phyloP scores from a whole-genome alignment of 2,329 filamentous ascomycete genomes.

The Pseudogymnoascus sp. region DNA sequence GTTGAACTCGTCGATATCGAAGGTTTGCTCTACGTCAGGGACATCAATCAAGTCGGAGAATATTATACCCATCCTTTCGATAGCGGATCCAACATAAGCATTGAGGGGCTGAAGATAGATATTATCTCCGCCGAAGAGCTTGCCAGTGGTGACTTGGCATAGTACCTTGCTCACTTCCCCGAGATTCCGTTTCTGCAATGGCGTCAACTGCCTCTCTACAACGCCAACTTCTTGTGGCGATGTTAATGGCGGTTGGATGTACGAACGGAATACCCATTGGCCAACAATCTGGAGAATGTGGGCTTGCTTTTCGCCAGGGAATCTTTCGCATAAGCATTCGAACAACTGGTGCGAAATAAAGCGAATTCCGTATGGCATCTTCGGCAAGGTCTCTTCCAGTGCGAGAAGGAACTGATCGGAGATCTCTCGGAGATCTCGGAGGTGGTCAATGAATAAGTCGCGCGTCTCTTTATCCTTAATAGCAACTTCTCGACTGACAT shows the following conservation, averaged over 20 bases:
- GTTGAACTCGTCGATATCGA: constrained; percentile 98
- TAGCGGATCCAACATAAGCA: constrained; percentile 77
- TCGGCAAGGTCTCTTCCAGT: constrained; percentile 73
- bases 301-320: constrained; percentile 70
- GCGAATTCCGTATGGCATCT: constrained; percentile 87
- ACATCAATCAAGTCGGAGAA: constrained; percentile 74
- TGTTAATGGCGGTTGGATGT: constrained; percentile 82
- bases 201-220: constrained; percentile 79
- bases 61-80: constrained; percentile 69
- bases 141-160: constrained; percentile 77
- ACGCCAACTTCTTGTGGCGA: constrained; percentile 90
- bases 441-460: constrained; percentile 84
- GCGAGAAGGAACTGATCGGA: constrained; percentile 80
- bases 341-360: constrained; percentile 84
- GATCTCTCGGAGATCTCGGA: constrained; percentile 89
- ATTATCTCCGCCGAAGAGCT: constrained; percentile 87
- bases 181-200: constrained; percentile 87
- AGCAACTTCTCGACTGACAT: constrained; percentile 86
- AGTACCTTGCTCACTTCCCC: constrained; percentile 87
- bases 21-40: constrained; percentile 78
- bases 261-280: constrained; percentile 90
- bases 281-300: constrained; percentile 75
- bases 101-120: constrained; percentile 94
- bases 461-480: constrained; percentile 92
- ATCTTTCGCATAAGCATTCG: constrained; percentile 66